These are phyloP conservation scores for Epichloe baconii DNA, from an alignment of 2,329 filamentous ascomycete genomes.

Conservation along the genomic window DNA sequence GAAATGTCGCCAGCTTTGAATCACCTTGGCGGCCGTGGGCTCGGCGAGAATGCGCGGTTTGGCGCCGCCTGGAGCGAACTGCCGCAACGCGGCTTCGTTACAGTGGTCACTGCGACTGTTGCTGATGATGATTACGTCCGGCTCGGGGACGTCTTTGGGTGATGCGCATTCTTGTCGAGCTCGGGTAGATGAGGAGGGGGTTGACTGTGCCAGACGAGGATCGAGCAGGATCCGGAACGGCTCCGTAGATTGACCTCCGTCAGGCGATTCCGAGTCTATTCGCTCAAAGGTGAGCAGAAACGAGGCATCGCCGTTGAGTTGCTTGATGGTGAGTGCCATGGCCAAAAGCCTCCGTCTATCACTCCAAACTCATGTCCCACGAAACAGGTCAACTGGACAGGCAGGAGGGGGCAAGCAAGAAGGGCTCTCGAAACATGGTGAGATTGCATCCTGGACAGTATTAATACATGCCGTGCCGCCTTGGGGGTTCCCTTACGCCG, in stretches of 20 bases:
- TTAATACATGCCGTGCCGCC: not conserved
- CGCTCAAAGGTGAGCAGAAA: constrained; percentile 53
- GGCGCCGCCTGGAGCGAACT: constrained; percentile 39
- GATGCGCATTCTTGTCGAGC: constrained; percentile 41
- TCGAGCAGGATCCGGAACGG: constrained; percentile 58
- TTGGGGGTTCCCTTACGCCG: not conserved
- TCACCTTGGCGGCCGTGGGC: constrained; percentile 49
- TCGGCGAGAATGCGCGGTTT: constrained; percentile 54
- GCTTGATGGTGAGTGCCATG: constrained; percentile 52
- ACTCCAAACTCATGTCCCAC: not conserved
- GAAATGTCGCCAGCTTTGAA: constrained; percentile 57
- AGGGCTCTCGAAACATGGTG: not conserved
- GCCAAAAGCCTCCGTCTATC: not conserved
- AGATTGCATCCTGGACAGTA: not conserved
- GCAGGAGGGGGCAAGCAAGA: not conserved
- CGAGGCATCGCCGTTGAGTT: constrained; percentile 51
- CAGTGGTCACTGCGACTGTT: constrained; percentile 50
- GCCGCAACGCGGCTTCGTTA: constrained; percentile 53
- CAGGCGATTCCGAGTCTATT: constrained; percentile 18
- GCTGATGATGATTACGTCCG: constrained; percentile 33
- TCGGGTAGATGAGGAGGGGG: constrained; percentile 26
- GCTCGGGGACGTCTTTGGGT: constrained; percentile 26
- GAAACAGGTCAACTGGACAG: not conserved
- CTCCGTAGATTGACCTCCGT: constrained; percentile 12
- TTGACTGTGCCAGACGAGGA: constrained; percentile 51